phyloP scores from a whole-genome alignment of 108 stramenopile genomes.

The Thalassiosira profunda region DNA sequence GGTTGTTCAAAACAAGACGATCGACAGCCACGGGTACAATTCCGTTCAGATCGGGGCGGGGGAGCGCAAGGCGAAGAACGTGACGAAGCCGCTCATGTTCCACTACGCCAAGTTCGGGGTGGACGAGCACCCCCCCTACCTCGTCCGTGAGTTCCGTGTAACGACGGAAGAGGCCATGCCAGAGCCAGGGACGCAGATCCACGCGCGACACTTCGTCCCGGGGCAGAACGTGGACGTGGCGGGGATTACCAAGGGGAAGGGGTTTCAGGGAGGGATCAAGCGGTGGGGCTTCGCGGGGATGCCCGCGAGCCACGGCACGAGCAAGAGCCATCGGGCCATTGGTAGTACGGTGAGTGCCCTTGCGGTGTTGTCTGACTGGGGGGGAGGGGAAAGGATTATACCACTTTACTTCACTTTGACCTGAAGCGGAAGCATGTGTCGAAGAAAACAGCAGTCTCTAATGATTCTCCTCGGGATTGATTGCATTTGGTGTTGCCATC shows the following conservation, averaged over 20 bases:
- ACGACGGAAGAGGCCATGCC: slow-evolving; percentile 75
- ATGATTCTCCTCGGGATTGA: no score
- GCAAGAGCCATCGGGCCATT: slow-evolving; percentile 89
- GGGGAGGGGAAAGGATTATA: neutral
- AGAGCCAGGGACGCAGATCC: slow-evolving; percentile 81
- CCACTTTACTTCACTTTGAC: slow-evolving; percentile 28
- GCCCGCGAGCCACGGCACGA: slow-evolving; percentile 96
- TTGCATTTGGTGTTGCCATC: neutral
- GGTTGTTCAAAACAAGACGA: slow-evolving; percentile 90
- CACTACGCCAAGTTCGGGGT: slow-evolving; percentile 66
- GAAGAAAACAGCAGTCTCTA: no score
- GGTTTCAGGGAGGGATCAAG: slow-evolving; percentile 99
- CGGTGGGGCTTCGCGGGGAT: slow-evolving; percentile 95
- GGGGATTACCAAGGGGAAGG: slow-evolving; percentile 96
- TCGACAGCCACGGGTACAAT: slow-evolving; percentile 87
- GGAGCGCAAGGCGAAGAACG: slow-evolving; percentile 92
- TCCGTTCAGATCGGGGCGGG: slow-evolving; percentile 96
- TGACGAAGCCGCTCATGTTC: slow-evolving; percentile 71
- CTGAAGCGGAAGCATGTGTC: neutral
- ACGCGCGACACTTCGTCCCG: slow-evolving; percentile 97
- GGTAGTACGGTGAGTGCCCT: slow-evolving; percentile 66
- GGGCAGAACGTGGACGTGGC: slow-evolving; percentile 97
- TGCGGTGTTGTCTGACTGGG: slow-evolving; percentile 9
- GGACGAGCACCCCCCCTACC: slow-evolving; percentile 74
- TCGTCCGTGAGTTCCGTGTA: slow-evolving; percentile 87